Evolutionary conservation across 345 rosid genomes (phyloP), one percentile per base, ranked within the genome.

Genomic region (Salix udensis): DNA sequence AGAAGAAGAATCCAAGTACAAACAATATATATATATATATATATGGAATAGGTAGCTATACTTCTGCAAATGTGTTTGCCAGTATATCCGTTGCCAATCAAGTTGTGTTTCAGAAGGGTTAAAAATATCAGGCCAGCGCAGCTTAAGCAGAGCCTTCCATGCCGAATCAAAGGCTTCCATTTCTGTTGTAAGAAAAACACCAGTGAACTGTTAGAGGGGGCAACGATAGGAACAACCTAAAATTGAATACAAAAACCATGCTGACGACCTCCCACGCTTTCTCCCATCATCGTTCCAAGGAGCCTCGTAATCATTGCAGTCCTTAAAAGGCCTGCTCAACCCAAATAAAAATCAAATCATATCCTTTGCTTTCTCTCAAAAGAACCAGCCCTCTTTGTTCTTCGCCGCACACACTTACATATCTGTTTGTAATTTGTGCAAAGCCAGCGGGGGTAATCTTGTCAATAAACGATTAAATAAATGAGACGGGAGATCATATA

Each of bases 21-120:
- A n/a, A n/a, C n/a, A n/a, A n/a, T 30, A 30, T 30, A 30, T 30
- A 30, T 3, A 30, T 2, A 77, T 5, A 44, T 78, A 24, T 23
- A 34, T 73, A 50, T 39, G 64, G 74, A 78, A 65, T 76, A 53
- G 72, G 65, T 31, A 7, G 39, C 42, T 81, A 82, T 86, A 89
- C 97, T 85, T 84, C 72, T 91, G 97, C 72, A 95, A 72, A 88
- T 95, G 98, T 8, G 83, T 85, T 84, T 93, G 90, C 98, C 98
- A 93, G 67, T 93, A 93, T 39, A 80, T 76, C 78, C 85, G 94
- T 69, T 82, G 89, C 98, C 98, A 95, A 37, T 88, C 90, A 82
- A 39, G 83, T 40, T 40, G 44, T 7, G 86, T n/a, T 65, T 84
- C 75, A 52, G 75, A 60, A 70, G 7, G 30, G 28, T 84, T 72